Evolutionary conservation across 1,284 basidiomycete species (phyloP).

Genomic region (Malassezia vespertilionis): DNA sequence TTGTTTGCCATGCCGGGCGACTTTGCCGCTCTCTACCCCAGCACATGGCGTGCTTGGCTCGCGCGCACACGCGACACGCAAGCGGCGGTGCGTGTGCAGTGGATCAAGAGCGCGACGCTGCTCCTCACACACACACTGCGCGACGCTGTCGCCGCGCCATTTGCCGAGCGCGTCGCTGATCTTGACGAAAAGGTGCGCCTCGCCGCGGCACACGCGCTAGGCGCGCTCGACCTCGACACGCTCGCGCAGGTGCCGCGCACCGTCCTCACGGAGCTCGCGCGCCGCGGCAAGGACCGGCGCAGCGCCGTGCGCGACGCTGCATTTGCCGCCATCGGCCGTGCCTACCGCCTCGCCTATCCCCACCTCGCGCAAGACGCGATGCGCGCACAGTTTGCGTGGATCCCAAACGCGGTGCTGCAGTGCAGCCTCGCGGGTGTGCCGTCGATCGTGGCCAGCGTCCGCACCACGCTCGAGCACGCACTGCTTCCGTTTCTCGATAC

Average conservation of each 20-base stretch:
- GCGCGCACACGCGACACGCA: conserved; percentile 68
- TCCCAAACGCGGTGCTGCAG: conserved; percentile 64
- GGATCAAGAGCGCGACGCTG: conserved; percentile 60
- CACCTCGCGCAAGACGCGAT: conserved; percentile 85
- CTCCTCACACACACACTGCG: conserved; percentile 51
- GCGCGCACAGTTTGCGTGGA: conserved; percentile 79
- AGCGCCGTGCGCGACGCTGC: conserved; percentile 70
- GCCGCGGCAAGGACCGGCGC: conserved; percentile 76
- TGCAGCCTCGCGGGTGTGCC: conserved; percentile 41
- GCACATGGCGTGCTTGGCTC: conserved; percentile 77
- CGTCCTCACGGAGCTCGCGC: conserved; percentile 60
- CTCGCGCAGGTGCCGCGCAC: conserved; percentile 65
- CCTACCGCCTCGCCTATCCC: conserved; percentile 71
- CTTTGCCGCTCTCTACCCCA: conserved; percentile 66
- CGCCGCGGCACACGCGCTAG: conserved; percentile 69
- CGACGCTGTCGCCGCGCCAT: conserved; percentile 38
- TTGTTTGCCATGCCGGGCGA: conserved; percentile 59
- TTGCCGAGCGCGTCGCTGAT: conserved; percentile 52
- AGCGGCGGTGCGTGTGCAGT: conserved; percentile 61
- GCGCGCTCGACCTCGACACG: conserved; percentile 78
- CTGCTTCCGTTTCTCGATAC: conserved; percentile 63
- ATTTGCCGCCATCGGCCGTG: conserved; percentile 62
- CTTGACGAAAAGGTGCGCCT: conserved; percentile 83
- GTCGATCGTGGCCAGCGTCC: conserved; percentile 52
- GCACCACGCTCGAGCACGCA: conserved; percentile 56